These are phyloP conservation scores for Wolfiporia cocos DNA, from an alignment of 1,284 basidiomycete genomes.

Conservation along the genomic window DNA sequence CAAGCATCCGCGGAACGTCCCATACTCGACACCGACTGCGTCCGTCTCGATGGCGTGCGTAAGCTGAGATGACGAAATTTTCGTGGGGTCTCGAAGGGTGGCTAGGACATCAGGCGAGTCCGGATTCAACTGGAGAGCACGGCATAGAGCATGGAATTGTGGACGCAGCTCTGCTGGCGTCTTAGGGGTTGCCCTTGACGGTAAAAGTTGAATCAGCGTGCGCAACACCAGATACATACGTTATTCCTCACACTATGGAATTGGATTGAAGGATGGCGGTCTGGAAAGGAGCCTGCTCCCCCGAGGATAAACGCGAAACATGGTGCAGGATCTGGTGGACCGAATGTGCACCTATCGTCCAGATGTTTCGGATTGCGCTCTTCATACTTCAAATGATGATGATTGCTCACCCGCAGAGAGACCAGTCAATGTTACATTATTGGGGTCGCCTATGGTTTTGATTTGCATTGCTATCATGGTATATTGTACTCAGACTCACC, in stretches of 20 bases:
- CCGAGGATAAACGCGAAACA: slow-evolving; percentile 56
- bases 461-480: too few relatives aligned
- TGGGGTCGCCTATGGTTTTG: slow-evolving; percentile 53
- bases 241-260: slow-evolving; percentile 53
- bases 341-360: slow-evolving; percentile 69
- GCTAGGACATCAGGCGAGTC: slow-evolving; percentile 38
- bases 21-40: slow-evolving; percentile 39
- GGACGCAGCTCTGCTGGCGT: slow-evolving; percentile 48
- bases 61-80: slow-evolving; percentile 43
- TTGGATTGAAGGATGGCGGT: slow-evolving; percentile 69
- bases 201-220: slow-evolving; percentile 1
- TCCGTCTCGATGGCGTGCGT: slow-evolving; percentile 53
- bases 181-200: slow-evolving; percentile 41
- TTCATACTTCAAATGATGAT: neutral
- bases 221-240: too few relatives aligned
- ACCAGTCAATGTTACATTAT: slow-evolving; percentile 56
- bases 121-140: slow-evolving; percentile 49
- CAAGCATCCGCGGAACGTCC: slow-evolving; percentile 65
- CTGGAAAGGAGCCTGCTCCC: slow-evolving; percentile 53
- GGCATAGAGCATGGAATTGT: slow-evolving; percentile 60
- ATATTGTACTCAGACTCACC: slow-evolving; percentile 37
- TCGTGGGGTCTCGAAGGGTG: slow-evolving; percentile 42
- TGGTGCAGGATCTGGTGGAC: slow-evolving; percentile 71
- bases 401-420: slow-evolving; percentile 55
- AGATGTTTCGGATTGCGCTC: too few relatives aligned